Evolutionary conservation across 2,329 filamentous ascomycete genomes (phyloP), one percentile per base, ranked within the genome.

Genomic region (Onygena corvina): DNA sequence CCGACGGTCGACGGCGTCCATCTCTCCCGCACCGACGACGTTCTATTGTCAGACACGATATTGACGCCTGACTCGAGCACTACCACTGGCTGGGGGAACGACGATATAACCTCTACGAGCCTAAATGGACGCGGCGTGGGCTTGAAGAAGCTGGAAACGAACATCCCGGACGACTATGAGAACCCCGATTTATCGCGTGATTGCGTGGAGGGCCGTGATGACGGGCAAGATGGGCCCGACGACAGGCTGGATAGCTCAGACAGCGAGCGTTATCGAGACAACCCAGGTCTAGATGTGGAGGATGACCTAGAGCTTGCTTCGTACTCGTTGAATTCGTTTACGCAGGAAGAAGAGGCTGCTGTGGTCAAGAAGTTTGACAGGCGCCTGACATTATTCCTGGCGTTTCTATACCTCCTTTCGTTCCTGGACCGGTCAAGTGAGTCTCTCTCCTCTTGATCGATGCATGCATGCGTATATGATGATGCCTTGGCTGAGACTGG

Each of bases 341-440:
- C 68, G 3, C 48, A 71, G 1, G 81, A 88, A 48, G 88, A 95
- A 64, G 88, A 93, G 61, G 68, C 64, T 18, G 70, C 72, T 3
- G 81, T 93, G 6, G 73, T 88, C 50, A 74, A 72, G 60, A 88
- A 85, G 67, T 79, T 94, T 57, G 88, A 94, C 63, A 73, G 78
- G 50, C 78, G 76, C 55, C 74, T 95, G 48, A 86, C 94, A 4
- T 64, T 85, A 1, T 93, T 94, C 61, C 75, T 94, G 54, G 84
- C 86, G 8, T 63, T 90, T 51, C 73, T 94, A 9, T 95, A 92
- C 62, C 76, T 93, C 72, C 71, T 94, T 53, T 84, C 81, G 54
- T 94, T 94, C 62, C 67, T 94, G 56, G 88, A 94, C 64, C 76
- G 88, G 56, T 89, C 85, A 14, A 94, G 86, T 88, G 71, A 54